These are phyloP conservation scores for Arthrobotrys conoides DNA, from an alignment of 2,329 filamentous ascomycete species.

Conservation along the genomic window DNA sequence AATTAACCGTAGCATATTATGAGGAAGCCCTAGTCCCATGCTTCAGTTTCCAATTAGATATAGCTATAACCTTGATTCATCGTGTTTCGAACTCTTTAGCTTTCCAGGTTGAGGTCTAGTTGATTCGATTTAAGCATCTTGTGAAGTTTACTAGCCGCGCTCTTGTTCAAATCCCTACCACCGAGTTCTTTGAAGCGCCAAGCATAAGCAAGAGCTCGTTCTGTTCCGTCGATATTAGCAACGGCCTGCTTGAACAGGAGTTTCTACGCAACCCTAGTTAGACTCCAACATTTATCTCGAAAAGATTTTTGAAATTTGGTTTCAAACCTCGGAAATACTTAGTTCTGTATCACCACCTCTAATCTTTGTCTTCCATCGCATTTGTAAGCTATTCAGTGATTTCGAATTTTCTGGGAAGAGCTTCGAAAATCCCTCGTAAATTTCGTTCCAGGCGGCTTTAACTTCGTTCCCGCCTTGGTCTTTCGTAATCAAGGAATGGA, in stretches of 20 bases:
- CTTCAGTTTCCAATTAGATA: too few species aligned
- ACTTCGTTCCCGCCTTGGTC: slow-evolving; percentile 54
- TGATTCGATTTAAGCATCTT: slow-evolving; percentile 49
- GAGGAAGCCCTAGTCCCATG: too few species aligned
- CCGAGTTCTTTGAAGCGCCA: slow-evolving; percentile 57
- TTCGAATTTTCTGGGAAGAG: slow-evolving; percentile 32
- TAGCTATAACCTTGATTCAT: not conserved
- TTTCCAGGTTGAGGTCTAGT: slow-evolving; percentile 1
- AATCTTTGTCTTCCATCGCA: slow-evolving; percentile 49
- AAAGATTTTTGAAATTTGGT: not conserved
- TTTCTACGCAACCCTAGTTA: slow-evolving; percentile 33
- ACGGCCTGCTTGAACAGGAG: slow-evolving; percentile 49
- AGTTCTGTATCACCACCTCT: slow-evolving; percentile 53
- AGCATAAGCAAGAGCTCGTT: slow-evolving; percentile 49
- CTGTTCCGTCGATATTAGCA: slow-evolving; percentile 44
- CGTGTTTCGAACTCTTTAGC: not conserved
- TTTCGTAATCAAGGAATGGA: slow-evolving; percentile 36
- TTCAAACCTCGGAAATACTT: slow-evolving; percentile 30
- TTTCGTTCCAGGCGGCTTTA: slow-evolving; percentile 39
- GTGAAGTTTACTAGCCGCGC: slow-evolving; percentile 38
- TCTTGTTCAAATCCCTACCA: slow-evolving; percentile 50
- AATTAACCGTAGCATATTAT: not conserved
- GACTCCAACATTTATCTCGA: not conserved
- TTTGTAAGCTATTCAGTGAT: slow-evolving; percentile 44
- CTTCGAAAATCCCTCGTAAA: slow-evolving; percentile 31